Evolutionary conservation across 2,329 filamentous ascomycete genomes (phyloP).

Genomic region (Clarireedia monteithiana): DNA sequence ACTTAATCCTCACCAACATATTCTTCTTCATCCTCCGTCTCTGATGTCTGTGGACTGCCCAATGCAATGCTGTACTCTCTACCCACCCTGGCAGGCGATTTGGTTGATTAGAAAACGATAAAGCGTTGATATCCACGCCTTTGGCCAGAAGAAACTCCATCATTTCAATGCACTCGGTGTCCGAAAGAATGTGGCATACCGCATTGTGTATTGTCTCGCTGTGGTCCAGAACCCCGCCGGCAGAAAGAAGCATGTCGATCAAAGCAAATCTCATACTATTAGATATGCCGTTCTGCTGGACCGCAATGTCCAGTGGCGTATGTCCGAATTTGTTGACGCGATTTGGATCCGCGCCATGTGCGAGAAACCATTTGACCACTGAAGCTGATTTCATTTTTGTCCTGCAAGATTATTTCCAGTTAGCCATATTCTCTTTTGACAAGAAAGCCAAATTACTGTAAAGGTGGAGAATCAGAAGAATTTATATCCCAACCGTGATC

Average conservation of each 20-base stretch:
- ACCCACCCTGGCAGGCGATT: background rate
- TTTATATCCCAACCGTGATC: background rate
- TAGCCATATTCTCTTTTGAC: background rate
- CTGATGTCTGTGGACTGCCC: background rate
- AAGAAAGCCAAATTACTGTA: background rate
- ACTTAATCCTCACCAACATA: background rate
- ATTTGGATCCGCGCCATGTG: background rate
- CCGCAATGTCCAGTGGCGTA: background rate
- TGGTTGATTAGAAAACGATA: background rate
- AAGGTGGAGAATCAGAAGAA: background rate
- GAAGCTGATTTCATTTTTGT: background rate
- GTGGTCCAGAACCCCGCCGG: background rate
- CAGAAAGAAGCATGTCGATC: background rate
- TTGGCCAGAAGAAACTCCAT: background rate
- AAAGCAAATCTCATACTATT: background rate
- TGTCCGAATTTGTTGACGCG: background rate
- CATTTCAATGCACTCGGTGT: background rate
- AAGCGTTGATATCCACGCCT: background rate
- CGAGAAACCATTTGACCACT: background rate
- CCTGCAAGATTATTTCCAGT: background rate
- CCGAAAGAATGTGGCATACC: background rate
- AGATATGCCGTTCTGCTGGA: background rate
- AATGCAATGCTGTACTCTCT: background rate
- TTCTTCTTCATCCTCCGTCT: background rate
- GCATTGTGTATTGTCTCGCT: background rate